These are phyloP conservation scores for Jacaranda mimosifolia DNA, from an alignment of 257 asterid species.

Conservation along the genomic window DNA sequence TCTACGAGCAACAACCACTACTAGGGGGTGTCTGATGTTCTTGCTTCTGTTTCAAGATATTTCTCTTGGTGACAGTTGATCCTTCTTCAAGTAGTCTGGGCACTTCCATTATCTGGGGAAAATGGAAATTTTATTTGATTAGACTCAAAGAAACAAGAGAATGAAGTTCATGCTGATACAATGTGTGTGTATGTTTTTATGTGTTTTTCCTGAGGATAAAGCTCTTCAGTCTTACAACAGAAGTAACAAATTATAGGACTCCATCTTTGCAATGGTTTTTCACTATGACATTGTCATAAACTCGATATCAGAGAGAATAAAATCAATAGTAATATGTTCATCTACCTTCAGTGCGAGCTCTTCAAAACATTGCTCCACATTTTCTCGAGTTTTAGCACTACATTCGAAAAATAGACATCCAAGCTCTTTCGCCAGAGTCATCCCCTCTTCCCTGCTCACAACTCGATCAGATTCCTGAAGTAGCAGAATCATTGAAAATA, in stretches of 20 bases:
- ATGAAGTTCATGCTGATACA: not conserved
- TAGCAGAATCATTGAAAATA: not conserved
- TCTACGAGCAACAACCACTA: slow-evolving; percentile 76
- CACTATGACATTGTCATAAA: not conserved
- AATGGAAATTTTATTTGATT: not conserved
- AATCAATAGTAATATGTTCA: slow-evolving; percentile 15
- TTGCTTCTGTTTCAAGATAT: slow-evolving; percentile 80
- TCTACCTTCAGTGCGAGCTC: slow-evolving; percentile 81
- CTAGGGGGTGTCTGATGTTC: slow-evolving; percentile 60
- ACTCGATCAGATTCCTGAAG: slow-evolving; percentile 84
- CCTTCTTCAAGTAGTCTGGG: slow-evolving; percentile 93
- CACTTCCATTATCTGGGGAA: slow-evolving; percentile 87
- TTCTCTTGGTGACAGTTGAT: slow-evolving; percentile 70
- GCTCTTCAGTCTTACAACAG: no score
- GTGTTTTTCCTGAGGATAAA: not conserved
- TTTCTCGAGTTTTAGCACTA: slow-evolving; percentile 91
- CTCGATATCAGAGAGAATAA: not conserved
- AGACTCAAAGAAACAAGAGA: not conserved
- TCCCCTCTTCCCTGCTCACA: slow-evolving; percentile 88
- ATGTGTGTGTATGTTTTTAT: not conserved
- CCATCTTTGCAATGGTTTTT: not conserved
- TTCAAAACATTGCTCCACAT: slow-evolving; percentile 84
- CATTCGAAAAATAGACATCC: slow-evolving; percentile 87
- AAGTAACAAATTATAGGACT: not conserved
- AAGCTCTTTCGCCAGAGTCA: slow-evolving; percentile 73